Evolutionary conservation across 495 filamentous ascomycete species (phyloP).

Genomic region (Aspergillus coremiiformis): DNA sequence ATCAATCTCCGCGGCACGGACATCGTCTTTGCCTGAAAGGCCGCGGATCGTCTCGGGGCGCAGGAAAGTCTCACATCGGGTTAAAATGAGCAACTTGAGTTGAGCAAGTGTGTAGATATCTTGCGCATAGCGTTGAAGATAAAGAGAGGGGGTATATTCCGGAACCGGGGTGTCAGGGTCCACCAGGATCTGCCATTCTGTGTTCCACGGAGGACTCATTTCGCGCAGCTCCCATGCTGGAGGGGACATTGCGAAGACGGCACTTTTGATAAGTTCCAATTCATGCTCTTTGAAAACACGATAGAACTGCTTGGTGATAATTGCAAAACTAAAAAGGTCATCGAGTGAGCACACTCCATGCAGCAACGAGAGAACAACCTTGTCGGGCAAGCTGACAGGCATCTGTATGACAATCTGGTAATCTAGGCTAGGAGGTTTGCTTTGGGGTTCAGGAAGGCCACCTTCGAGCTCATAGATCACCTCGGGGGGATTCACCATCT

Average conservation of each 20-base stretch:
- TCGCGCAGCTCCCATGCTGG: conserved; percentile 61
- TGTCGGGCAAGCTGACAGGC: conserved; percentile 39
- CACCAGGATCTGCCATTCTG: conserved; percentile 32
- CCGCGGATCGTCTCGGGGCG: conserved; percentile 51
- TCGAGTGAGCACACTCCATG: conserved; percentile 43
- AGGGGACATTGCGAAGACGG: conserved; percentile 51
- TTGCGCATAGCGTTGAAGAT: conserved; percentile 48
- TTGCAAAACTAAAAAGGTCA: conserved; percentile 51
- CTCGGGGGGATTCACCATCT: conserved; percentile 15
- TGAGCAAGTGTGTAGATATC: conserved; percentile 53
- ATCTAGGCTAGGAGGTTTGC: conserved; percentile 4
- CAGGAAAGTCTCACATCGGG: conserved; percentile 51
- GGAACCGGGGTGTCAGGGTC: conserved; percentile 44
- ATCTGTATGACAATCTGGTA: conserved; percentile 15
- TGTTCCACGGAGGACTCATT: conserved; percentile 49
- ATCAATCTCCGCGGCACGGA: conserved; percentile 49
- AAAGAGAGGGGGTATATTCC: conserved; percentile 50
- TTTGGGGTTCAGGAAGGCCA: conserved; percentile 20
- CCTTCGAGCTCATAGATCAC: conserved; percentile 36
- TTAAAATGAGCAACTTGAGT: conserved; percentile 53
- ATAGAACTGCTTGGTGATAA: conserved; percentile 53
- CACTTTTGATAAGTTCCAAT: conserved; percentile 46
- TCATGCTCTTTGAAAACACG: conserved; percentile 55
- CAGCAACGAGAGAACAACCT: conserved; percentile 46
- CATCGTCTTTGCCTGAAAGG: conserved; percentile 43